Evolutionary conservation across 75 land plant species (phyloP).

Genomic region (Larix kaempferi): DNA sequence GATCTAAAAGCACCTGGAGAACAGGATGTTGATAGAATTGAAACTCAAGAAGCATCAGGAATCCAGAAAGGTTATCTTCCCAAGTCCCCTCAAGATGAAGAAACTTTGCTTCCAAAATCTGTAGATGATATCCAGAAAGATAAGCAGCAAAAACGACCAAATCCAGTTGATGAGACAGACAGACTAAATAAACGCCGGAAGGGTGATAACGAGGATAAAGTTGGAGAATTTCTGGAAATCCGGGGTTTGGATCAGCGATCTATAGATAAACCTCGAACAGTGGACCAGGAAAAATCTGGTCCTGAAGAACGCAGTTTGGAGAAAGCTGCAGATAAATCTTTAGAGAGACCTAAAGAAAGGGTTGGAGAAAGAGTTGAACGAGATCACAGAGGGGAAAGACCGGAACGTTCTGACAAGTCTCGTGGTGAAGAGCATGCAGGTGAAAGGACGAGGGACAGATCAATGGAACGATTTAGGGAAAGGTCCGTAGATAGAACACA

Average conservation of each 20-base stretch:
- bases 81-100: constrained; percentile 64
- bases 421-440: constrained; percentile 48
- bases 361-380: constrained; percentile 68
- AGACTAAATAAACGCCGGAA: constrained; percentile 63
- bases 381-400: constrained; percentile 55
- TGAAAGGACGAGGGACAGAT: constrained; percentile 76
- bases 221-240: constrained; percentile 46
- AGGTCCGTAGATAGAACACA: constrained; percentile 68
- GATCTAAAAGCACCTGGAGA: constrained; percentile 28
- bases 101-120: constrained; percentile 21
- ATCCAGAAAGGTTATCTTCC: constrained; percentile 21
- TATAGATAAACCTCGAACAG: constrained; percentile 28
- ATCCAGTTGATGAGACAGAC: constrained; percentile 58
- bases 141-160: constrained; percentile 61
- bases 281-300: constrained; percentile 43
- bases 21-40: constrained; percentile 39
- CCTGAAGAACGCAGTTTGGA: constrained; percentile 46
- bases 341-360: constrained; percentile 70
- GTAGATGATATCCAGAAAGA: constrained; percentile 27
- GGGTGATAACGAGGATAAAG: constrained; percentile 51
- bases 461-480: constrained; percentile 77
- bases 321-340: constrained; percentile 38
- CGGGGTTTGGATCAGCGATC: constrained; percentile 48
- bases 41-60: constrained; percentile 30
- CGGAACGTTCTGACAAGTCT: constrained; percentile 54